Evolutionary conservation across 2,329 filamentous ascomycete genomes (phyloP).

Genomic region (Cordyceps cicadae): DNA sequence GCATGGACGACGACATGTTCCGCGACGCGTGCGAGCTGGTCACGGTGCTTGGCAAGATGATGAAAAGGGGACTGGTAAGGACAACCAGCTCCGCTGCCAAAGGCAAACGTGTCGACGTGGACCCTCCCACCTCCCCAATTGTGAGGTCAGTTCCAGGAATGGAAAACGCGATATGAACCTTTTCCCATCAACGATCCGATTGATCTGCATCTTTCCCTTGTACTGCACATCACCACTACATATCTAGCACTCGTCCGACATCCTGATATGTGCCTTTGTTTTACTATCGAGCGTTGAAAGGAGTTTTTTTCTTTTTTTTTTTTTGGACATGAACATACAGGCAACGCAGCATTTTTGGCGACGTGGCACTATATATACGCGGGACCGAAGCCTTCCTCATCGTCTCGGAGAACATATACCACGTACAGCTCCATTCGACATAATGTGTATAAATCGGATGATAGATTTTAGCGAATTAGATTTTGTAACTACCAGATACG

Average conservation of each 20-base stretch:
- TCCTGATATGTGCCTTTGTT: background rate
- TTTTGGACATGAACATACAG: constrained; percentile 2
- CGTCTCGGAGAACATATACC: background rate
- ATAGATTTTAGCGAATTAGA: background rate
- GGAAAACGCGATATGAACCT: constrained; percentile 5
- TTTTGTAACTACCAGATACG: too few species aligned
- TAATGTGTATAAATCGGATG: background rate
- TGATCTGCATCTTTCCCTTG: background rate
- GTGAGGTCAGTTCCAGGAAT: background rate
- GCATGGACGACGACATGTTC: constrained; percentile 93
- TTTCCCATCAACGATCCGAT: background rate
- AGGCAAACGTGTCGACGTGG: constrained; percentile 16
- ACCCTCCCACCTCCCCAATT: constrained; percentile 19
- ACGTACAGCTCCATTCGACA: constrained; percentile 1
- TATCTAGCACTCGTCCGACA: background rate
- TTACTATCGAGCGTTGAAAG: background rate
- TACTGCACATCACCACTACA: background rate
- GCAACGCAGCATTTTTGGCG: background rate
- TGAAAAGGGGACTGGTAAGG: constrained; percentile 58
- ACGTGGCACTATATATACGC: background rate
- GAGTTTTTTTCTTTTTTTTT: too few species aligned
- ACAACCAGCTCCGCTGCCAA: constrained; percentile 11
- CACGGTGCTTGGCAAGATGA: constrained; percentile 77
- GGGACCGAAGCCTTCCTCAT: background rate
- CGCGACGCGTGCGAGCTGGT: constrained; percentile 85